phyloP scores from a whole-genome alignment of 495 filamentous ascomycete genomes.

The Polyplosphaeria fusca region DNA sequence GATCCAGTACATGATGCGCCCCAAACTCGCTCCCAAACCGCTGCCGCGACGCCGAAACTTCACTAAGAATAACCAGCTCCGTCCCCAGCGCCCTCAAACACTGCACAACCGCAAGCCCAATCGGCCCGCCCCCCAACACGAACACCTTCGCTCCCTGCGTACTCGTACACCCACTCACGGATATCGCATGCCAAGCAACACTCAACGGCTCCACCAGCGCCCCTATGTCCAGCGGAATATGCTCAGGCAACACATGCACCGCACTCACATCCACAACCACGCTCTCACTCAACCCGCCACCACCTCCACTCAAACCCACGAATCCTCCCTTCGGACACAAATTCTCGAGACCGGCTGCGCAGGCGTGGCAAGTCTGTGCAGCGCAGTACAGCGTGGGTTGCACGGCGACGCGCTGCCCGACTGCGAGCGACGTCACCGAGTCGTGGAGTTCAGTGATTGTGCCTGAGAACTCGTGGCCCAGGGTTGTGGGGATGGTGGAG shows the following conservation, averaged over 20 bases:
- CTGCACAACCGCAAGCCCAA: slow-evolving; percentile 25
- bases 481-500: slow-evolving; percentile 19
- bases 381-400: slow-evolving; percentile 28
- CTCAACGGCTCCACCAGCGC: slow-evolving; percentile 31
- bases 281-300: slow-evolving; percentile 28
- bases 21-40: slow-evolving; percentile 38
- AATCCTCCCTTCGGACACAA: slow-evolving; percentile 25
- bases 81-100: slow-evolving; percentile 28
- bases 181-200: slow-evolving; percentile 26
- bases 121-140: slow-evolving; percentile 30
- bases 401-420: slow-evolving; percentile 24
- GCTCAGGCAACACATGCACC: slow-evolving; percentile 17
- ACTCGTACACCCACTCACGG: not conserved
- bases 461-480: slow-evolving; percentile 34
- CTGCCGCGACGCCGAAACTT: slow-evolving; percentile 36
- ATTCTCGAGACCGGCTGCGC: slow-evolving; percentile 8
- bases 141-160: slow-evolving; percentile 13
- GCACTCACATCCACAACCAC: slow-evolving; percentile 16
- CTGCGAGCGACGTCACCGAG: slow-evolving; percentile 5
- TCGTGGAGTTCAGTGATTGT: slow-evolving; percentile 13
- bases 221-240: slow-evolving; percentile 20
- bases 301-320: slow-evolving; percentile 26
- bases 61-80: slow-evolving; percentile 32
- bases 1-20: slow-evolving; percentile 37
- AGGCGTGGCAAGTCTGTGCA: slow-evolving; percentile 17